phyloP scores from a whole-genome alignment of 495 filamentous ascomycete genomes.

The Immersiella caudata region DNA sequence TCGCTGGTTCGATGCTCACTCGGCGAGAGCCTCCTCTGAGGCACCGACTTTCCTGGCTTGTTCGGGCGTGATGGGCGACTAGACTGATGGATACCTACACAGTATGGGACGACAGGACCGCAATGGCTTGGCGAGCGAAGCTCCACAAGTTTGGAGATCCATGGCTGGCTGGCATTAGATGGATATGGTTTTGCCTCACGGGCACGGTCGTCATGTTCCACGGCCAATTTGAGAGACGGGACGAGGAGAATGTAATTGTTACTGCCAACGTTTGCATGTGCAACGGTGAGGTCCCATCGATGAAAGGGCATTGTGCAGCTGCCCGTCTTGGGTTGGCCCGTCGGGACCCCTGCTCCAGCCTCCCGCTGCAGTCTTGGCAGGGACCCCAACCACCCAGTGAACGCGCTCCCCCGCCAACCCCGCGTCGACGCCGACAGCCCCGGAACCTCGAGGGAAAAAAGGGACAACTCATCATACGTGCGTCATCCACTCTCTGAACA shows the following conservation, averaged over 20 bases:
- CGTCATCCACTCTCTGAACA: conserved; percentile 13
- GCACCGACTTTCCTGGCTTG: neutral
- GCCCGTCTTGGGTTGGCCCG: neutral
- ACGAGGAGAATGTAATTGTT: neutral
- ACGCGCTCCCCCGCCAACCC: conserved; percentile 15
- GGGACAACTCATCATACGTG: conserved; percentile 19
- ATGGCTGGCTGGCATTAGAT: neutral
- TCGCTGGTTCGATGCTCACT: conserved; percentile 88
- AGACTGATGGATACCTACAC: conserved; percentile 7
- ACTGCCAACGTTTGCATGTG: neutral
- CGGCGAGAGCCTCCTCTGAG: conserved; percentile 86
- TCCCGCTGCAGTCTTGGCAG: conserved; percentile 6
- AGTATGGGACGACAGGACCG: neutral
- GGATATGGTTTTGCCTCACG: neutral
- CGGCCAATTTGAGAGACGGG: neutral
- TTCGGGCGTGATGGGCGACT: neutral
- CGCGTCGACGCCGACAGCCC: conserved; percentile 7
- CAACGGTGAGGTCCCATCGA: neutral
- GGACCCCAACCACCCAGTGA: conserved; percentile 16
- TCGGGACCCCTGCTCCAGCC: neutral
- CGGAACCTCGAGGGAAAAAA: neutral
- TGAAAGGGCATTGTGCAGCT: neutral
- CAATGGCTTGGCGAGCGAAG: neutral
- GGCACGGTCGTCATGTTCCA: neutral
- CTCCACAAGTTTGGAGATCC: neutral